Percentiles rank a stretch among this genome's conserved stretches.
phyloP scores from a whole-genome alignment of 2,329 filamentous ascomycete species.

The Calycina herbarum region DNA sequence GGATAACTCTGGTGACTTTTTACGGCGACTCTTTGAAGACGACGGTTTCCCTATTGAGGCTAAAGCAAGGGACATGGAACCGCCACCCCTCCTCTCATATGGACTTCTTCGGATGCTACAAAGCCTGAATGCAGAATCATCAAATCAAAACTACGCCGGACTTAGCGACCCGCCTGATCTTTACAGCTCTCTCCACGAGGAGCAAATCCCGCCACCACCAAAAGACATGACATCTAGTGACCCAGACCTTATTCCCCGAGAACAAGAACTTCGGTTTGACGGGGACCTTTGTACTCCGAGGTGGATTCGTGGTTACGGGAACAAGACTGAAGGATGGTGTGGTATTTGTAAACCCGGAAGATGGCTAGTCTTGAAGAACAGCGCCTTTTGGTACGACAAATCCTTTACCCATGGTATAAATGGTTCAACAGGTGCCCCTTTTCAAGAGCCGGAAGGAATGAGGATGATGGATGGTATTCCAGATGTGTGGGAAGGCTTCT shows the following conservation, averaged over 20 bases:
- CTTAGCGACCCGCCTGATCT: slow-evolving; percentile 76
- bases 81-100: slow-evolving; percentile 64
- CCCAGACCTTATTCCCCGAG: slow-evolving; percentile 72
- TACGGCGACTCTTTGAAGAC: slow-evolving; percentile 46
- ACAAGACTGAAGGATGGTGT: slow-evolving; percentile 88
- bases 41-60: slow-evolving; percentile 56
- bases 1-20: slow-evolving; percentile 51
- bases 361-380: slow-evolving; percentile 90
- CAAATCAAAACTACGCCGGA: slow-evolving; percentile 70
- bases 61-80: slow-evolving; percentile 44
- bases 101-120: slow-evolving; percentile 72
- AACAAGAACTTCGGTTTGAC: slow-evolving; percentile 76
- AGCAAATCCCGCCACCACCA: slow-evolving; percentile 71
- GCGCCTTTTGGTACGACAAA: slow-evolving; percentile 91
- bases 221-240: slow-evolving; percentile 81
- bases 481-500: slow-evolving; percentile 79
- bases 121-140: slow-evolving; percentile 67
- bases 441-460: slow-evolving; percentile 74
- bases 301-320: slow-evolving; percentile 83
- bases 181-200: slow-evolving; percentile 72
- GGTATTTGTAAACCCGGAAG: slow-evolving; percentile 82
- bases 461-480: slow-evolving; percentile 77
- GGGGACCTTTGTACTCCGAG: slow-evolving; percentile 80
- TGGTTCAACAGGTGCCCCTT: slow-evolving; percentile 74
- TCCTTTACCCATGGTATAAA: slow-evolving; percentile 86